Evolutionary conservation across 2,329 filamentous ascomycete species (phyloP), one percentile per base, ranked within the genome.

Genomic region (Lasiodiplodia hormozganensis): DNA sequence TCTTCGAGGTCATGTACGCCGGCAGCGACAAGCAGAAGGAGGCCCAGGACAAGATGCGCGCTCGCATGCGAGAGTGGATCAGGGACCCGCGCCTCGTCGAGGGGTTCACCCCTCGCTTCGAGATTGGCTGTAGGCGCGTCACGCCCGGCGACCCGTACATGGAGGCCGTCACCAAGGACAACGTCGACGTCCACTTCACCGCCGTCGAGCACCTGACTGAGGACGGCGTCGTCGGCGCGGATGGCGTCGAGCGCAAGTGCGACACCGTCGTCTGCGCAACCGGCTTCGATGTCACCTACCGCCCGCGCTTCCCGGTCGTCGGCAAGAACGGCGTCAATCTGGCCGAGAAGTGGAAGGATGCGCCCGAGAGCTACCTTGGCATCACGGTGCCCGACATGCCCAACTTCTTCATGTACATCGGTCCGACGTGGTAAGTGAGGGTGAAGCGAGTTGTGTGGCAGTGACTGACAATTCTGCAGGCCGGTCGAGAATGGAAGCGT

Each of bases 121-220:
- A 79, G 14, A 70, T 84, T 47, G 83, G 83, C 1, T 85, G 82
- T 68, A 78, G 83, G 12, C 71, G 82, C n/a, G 76, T 85, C 52
- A 84, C 82, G 0, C 83, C 83, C 0, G 84, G 84, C 2, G 83
- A 85, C 71, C 83, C 83, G 1, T 86, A 86, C 70, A 84, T 86
- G 80, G 70, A 77, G 53, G 84, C 84, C 1, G 82, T 86, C 54
- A 82, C 85, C 69, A 78, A 85, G 66, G 75, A 78, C 8, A 86
- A 86, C 64, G 82, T 85, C 2, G 81, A 85, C 70, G 83, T 85
- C 0, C 82, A 85, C 70, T 85, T 85, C 71, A 82, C 83, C 1
- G 76, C 80, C 1, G 83, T 85, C 2, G 75, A 75, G 16, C 77
- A 78, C 34, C 81, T 84, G 68, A 85, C 83, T 0, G 79, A 82